These are phyloP conservation scores for Cyclospora cayetanensis DNA, from an alignment of 169 alveolate species.

Conservation along the genomic window DNA sequence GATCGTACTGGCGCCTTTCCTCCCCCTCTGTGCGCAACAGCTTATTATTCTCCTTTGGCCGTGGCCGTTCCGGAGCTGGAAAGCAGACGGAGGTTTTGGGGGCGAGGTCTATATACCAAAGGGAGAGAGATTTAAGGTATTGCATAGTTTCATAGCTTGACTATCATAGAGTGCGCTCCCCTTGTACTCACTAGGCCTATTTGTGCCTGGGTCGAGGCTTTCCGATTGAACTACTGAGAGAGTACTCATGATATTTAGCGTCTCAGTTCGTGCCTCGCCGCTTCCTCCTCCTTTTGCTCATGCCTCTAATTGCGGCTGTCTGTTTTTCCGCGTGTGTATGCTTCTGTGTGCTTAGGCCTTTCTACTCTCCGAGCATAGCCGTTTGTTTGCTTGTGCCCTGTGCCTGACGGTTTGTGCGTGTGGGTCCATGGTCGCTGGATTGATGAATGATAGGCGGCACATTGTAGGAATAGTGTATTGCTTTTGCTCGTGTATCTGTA, in stretches of 20 bases:
- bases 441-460: conserved; percentile 55
- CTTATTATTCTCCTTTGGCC: conserved; percentile 55
- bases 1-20: conserved; percentile 48
- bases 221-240: too few relatives aligned
- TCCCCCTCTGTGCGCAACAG: conserved; percentile 66
- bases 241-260: too few relatives aligned
- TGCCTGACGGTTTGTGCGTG: conserved; percentile 49
- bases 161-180: too few relatives aligned
- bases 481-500: conserved; percentile 46
- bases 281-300: not conserved
- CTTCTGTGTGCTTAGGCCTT: not conserved
- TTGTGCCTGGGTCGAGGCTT: too few relatives aligned
- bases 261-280: too few relatives aligned
- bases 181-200: too few relatives aligned
- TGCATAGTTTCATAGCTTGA: too few relatives aligned
- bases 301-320: not conserved
- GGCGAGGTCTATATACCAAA: conserved; percentile 31
- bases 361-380: conserved; percentile 45
- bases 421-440: conserved; percentile 67
- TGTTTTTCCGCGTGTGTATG: not conserved
- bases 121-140: conserved; percentile 51
- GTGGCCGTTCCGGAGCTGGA: conserved; percentile 68
- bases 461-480: conserved; percentile 48
- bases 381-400: conserved; percentile 61
- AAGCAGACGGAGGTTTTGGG: conserved; percentile 34